These are phyloP conservation scores for Aspergillus oerlinghausenensis DNA, from an alignment of 2,329 filamentous ascomycete species.

Conservation along the genomic window DNA sequence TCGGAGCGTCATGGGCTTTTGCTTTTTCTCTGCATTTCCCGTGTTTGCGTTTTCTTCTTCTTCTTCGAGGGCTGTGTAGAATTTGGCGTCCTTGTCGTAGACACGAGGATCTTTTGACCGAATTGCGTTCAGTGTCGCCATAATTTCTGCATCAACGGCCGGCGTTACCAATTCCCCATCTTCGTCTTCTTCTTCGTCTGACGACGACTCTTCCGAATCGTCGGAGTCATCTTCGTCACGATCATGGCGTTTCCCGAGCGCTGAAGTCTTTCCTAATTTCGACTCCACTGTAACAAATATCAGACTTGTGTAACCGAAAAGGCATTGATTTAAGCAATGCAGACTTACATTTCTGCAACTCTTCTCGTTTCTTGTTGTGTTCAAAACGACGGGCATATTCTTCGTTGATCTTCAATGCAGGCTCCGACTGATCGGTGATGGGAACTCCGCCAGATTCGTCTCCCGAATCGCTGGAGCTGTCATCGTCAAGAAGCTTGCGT, in stretches of 20 bases:
- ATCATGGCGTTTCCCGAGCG: constrained; percentile 35
- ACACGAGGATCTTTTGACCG: constrained; percentile 85
- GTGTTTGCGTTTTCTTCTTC: constrained; percentile 50
- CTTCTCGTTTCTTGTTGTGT: constrained; percentile 95
- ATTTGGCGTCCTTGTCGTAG: constrained; percentile 74
- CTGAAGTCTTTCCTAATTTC: constrained; percentile 61
- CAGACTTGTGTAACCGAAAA: not conserved
- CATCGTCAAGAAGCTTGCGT: constrained; percentile 38
- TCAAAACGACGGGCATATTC: constrained; percentile 88
- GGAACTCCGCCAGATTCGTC: constrained; percentile 39
- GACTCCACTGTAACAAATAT: constrained; percentile 66
- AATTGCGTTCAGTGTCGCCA: constrained; percentile 80
- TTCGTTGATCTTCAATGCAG: constrained; percentile 74
- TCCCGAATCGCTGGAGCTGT: constrained; percentile 36
- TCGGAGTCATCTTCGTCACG: constrained; percentile 43
- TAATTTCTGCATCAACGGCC: constrained; percentile 79
- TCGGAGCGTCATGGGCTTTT: constrained; percentile 78
- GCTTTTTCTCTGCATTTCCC: constrained; percentile 52
- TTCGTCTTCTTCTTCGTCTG: constrained; percentile 83
- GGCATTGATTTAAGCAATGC: not conserved
- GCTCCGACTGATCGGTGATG: constrained; percentile 26
- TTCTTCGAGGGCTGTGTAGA: constrained; percentile 57
- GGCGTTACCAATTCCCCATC: constrained; percentile 81
- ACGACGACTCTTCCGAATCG: constrained; percentile 61
- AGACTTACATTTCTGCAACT: constrained; percentile 55